Evolutionary conservation across 768 basidiomycete genomes (phyloP).

Genomic region (Lactarius tabidus): DNA sequence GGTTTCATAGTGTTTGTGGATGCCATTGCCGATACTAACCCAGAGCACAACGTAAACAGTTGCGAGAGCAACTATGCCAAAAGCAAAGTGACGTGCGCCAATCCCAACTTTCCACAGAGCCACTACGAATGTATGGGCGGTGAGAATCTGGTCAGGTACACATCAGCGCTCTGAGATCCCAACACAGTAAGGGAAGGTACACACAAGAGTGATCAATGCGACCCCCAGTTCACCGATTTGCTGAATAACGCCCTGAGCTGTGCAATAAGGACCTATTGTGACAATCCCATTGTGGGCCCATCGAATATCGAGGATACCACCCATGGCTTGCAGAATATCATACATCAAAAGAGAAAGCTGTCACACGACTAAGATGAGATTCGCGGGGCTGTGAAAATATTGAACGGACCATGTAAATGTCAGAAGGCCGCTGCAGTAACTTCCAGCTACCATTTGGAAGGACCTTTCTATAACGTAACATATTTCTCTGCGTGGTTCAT

Average conservation of each 20-base stretch:
- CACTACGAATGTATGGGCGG: conserved; percentile 39
- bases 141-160: conserved; percentile 28
- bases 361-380: conserved; percentile 20
- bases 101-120: conserved; percentile 37
- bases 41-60: no score
- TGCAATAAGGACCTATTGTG: conserved; percentile 30
- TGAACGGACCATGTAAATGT: conserved; percentile 39
- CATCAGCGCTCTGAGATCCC: conserved; percentile 25
- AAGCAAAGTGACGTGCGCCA: conserved; percentile 30
- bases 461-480: conserved; percentile 6
- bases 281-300: conserved; percentile 35
- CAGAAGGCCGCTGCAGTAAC: conserved; percentile 35
- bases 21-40: no score
- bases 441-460: conserved; percentile 10
- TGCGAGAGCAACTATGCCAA: conserved; percentile 7
- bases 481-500: conserved; percentile 3
- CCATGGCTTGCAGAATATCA: conserved; percentile 30
- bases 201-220: conserved; percentile 41
- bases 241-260: conserved; percentile 39
- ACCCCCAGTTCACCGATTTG: conserved; percentile 43
- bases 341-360: conserved; percentile 30
- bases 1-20: conserved; percentile 28
- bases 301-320: conserved; percentile 36
- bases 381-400: not conserved
- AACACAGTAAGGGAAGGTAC: conserved; percentile 4